Conservation (phyloP, 352 stramenopile genomes). For the Phytophthora brassicae region DNA sequence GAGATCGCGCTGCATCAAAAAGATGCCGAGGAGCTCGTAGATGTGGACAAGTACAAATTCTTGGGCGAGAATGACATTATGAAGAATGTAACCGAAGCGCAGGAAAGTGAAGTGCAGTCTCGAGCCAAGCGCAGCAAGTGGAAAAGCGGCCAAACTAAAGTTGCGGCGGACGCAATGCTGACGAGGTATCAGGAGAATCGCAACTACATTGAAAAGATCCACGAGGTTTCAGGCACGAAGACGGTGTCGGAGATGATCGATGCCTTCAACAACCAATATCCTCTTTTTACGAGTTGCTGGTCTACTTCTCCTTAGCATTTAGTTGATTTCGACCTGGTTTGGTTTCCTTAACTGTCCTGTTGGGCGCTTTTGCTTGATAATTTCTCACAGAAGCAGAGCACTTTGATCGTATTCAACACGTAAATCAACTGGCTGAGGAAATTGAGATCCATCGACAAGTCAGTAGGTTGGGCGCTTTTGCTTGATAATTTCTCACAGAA, state of each 20-base stretch:
- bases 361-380: too few species aligned
- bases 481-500: slow-evolving; percentile 36
- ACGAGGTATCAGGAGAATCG: slow-evolving; percentile 84
- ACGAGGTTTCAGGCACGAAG: slow-evolving; percentile 75
- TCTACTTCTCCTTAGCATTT: background rate
- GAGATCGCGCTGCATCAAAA: slow-evolving; percentile 64
- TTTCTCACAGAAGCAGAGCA: slow-evolving; percentile 49
- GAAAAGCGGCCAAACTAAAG: slow-evolving; percentile 71
- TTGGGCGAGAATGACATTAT: slow-evolving; percentile 77
- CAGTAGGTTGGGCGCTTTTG: slow-evolving; percentile 33
- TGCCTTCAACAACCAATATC: slow-evolving; percentile 84
- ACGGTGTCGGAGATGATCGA: slow-evolving; percentile 85
- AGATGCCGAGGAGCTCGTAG: slow-evolving; percentile 49
- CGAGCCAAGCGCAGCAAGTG: slow-evolving; percentile 61
- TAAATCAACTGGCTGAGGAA: slow-evolving; percentile 81
- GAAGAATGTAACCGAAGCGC: slow-evolving; percentile 47
- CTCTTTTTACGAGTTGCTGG: slow-evolving; percentile 10
- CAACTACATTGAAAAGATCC: slow-evolving; percentile 80
- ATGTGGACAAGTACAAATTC: slow-evolving; percentile 66
- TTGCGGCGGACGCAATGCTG: slow-evolving; percentile 59
- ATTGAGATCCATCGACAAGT: slow-evolving; percentile 76
- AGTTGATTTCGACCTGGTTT: slow-evolving; percentile 4
- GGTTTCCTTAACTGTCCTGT: slow-evolving; percentile 19
- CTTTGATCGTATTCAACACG: slow-evolving; percentile 81
- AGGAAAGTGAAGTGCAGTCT: slow-evolving; percentile 56